phyloP scores from a whole-genome alignment of 1,139 yeast genomes.

The Yamadazyma diospyri region DNA sequence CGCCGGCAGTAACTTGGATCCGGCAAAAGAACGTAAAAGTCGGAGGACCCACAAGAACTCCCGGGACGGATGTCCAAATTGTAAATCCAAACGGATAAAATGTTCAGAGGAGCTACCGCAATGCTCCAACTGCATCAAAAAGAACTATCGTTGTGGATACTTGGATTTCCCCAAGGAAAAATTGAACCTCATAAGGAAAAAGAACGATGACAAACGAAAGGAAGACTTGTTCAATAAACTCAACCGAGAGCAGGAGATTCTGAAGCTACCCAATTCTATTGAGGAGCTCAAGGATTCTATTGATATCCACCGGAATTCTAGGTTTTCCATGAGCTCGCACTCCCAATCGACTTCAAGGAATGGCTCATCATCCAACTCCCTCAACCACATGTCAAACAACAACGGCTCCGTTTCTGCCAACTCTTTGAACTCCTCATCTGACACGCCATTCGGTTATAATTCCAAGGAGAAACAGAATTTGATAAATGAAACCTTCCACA shows the following conservation, averaged over 20 bases:
- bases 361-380: not conserved
- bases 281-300: slow-evolving; percentile 3
- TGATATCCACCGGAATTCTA: not conserved
- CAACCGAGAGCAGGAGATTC: slow-evolving; percentile 2
- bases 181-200: slow-evolving; percentile 29
- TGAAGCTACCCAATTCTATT: slow-evolving; percentile 1
- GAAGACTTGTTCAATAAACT: slow-evolving; percentile 10
- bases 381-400: not conserved
- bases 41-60: slow-evolving; percentile 46
- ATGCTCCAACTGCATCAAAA: slow-evolving; percentile 38
- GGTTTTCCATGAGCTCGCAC: not conserved
- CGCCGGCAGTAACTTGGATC: no score
- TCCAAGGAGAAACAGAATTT: slow-evolving; percentile 5
- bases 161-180: slow-evolving; percentile 39
- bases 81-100: slow-evolving; percentile 42
- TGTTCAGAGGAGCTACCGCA: slow-evolving; percentile 44
- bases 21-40: slow-evolving; percentile 28
- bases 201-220: slow-evolving; percentile 25
- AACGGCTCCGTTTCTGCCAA: not conserved
- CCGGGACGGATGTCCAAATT: slow-evolving; percentile 46
- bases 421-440: not conserved
- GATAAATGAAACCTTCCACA: slow-evolving; percentile 3
- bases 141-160: slow-evolving; percentile 40
- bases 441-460: not conserved
- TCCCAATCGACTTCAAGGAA: not conserved